phyloP scores from a whole-genome alignment of 2,329 filamentous ascomycete species.

The Aspergillus eucalypticola region DNA sequence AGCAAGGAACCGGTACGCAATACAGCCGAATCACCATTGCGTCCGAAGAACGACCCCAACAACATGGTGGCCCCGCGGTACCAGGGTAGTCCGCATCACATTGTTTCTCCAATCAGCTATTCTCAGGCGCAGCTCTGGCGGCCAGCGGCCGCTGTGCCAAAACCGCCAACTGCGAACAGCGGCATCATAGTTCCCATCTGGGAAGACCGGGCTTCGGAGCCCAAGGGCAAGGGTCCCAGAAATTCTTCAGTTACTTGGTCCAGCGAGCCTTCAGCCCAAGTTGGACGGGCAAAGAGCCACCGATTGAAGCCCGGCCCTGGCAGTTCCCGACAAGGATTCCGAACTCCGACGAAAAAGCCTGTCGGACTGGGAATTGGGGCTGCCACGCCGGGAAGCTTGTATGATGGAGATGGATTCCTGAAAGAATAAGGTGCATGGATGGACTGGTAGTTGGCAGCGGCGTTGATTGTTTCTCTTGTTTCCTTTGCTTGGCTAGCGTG shows the following conservation, averaged over 20 bases:
- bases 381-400: slow-evolving; percentile 49
- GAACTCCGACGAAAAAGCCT: slow-evolving; percentile 30
- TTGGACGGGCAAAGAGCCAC: slow-evolving; percentile 1
- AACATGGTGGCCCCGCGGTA: not conserved
- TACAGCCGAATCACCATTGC: slow-evolving; percentile 15
- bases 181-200: slow-evolving; percentile 40
- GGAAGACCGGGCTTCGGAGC: slow-evolving; percentile 35
- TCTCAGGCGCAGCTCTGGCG: slow-evolving; percentile 1
- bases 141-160: slow-evolving; percentile 14
- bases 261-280: slow-evolving; percentile 11
- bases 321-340: slow-evolving; percentile 23
- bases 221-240: slow-evolving; percentile 11
- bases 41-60: not conserved
- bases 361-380: slow-evolving; percentile 32
- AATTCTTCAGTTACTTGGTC: slow-evolving; percentile 18
- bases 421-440: slow-evolving; percentile 29
- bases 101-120: not conserved
- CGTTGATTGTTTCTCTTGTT: slow-evolving; percentile 1
- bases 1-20: slow-evolving; percentile 27
- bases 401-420: slow-evolving; percentile 45
- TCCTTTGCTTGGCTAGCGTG: slow-evolving; percentile 10
- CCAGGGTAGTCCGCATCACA: not conserved
- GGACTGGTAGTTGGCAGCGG: not conserved
- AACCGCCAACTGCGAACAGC: slow-evolving; percentile 18
- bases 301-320: not conserved